Percentiles rank a stretch among this genome's conserved stretches.
Evolutionary conservation across 495 filamentous ascomycete genomes (phyloP).

Genomic region (Penicillium ochrochloron): DNA sequence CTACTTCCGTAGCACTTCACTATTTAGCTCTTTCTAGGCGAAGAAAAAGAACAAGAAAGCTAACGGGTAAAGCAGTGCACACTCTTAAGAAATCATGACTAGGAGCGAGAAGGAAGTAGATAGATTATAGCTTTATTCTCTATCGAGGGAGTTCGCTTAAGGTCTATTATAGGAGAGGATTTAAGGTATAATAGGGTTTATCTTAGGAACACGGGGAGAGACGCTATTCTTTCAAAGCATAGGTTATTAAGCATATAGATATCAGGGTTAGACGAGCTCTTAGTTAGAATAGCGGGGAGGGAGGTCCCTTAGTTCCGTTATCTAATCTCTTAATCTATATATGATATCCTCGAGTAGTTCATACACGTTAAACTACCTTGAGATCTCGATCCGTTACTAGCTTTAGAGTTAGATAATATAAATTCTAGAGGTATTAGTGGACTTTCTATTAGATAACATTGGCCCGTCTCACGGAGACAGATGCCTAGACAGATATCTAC

Average conservation of each 20-base stretch:
- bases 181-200: neutral
- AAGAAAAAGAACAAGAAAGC: no score
- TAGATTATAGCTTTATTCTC: neutral
- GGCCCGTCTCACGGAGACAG: no score
- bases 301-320: neutral
- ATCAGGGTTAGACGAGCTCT: neutral
- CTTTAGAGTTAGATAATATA: neutral
- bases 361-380: neutral
- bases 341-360: neutral
- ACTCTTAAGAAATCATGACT: no score
- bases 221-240: neutral
- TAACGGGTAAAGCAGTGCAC: no score
- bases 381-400: slow-evolving; percentile 3
- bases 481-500: slow-evolving; percentile 22
- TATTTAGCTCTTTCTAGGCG: no score
- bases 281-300: neutral
- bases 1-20: no score
- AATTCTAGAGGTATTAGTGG: neutral
- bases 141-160: no score
- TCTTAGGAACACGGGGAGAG: neutral
- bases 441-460: neutral
- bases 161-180: no score
- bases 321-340: slow-evolving; percentile 6
- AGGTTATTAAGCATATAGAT: neutral
- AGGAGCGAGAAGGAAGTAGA: neutral